These are phyloP conservation scores for Solanum chiquidenum DNA, from an alignment of 257 asterid genomes.

Conservation along the genomic window DNA sequence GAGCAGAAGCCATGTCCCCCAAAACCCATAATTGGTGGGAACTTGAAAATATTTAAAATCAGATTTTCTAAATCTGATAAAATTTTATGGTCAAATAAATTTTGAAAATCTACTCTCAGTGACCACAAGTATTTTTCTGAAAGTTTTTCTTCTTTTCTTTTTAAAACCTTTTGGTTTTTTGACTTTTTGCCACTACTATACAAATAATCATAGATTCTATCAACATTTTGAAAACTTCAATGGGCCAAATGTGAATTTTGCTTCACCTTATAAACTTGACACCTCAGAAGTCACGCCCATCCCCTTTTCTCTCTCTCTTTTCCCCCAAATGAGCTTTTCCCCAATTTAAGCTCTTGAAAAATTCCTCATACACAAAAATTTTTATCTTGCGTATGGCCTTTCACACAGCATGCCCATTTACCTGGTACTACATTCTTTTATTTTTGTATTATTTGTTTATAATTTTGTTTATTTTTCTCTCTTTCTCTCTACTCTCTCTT, in stretches of 20 bases:
- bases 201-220: not conserved
- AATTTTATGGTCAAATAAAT: not conserved
- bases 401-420: constrained; percentile 98
- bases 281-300: constrained; percentile 1
- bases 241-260: not conserved
- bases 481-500: not conserved
- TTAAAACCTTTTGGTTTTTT: not conserved
- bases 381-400: constrained; percentile 60
- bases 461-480: not conserved
- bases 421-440: constrained; percentile 50
- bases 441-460: not conserved
- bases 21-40: not conserved
- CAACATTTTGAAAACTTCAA: not conserved
- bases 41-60: not conserved
- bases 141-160: not conserved
- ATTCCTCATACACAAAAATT: constrained; percentile 10
- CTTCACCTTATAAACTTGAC: not conserved
- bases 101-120: not conserved
- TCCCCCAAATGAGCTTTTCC: not conserved
- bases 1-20: not conserved
- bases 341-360: constrained; percentile 10
- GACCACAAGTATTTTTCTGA: not conserved
- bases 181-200: not conserved
- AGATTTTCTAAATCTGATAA: not conserved
- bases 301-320: not conserved